Evolutionary conservation across 345 rosid genomes (phyloP).

Genomic region (Boechera divaricarpa): DNA sequence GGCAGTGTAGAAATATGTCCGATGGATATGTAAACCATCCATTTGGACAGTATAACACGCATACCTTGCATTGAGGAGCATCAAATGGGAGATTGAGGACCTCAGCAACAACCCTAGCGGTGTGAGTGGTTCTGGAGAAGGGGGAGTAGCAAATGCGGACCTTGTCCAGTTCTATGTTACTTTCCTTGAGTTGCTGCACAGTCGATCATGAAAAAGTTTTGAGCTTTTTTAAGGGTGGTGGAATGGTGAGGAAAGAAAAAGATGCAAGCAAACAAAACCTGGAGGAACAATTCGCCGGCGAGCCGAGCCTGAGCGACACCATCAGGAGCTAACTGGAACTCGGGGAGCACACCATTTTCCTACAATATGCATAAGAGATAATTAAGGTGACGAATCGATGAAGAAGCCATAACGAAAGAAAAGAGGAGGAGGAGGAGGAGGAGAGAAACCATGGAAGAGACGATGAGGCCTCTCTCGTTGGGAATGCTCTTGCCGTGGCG

Average conservation of each 20-base stretch:
- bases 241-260: neutral
- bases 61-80: constrained; percentile 79
- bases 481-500: constrained; percentile 94
- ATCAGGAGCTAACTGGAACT: constrained; percentile 71
- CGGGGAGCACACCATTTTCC: constrained; percentile 78
- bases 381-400: too few relatives aligned
- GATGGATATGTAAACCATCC: neutral
- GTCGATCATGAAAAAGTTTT: neutral
- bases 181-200: constrained; percentile 71
- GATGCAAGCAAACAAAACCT: constrained; percentile 48
- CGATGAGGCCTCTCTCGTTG: constrained; percentile 83
- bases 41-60: too few relatives aligned
- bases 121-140: constrained; percentile 85
- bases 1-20: neutral
- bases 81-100: constrained; percentile 70
- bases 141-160: constrained; percentile 94
- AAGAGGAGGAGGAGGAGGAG: neutral
- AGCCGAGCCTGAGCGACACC: constrained; percentile 76
- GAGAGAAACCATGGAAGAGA: constrained; percentile 66
- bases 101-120: constrained; percentile 74
- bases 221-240: neutral
- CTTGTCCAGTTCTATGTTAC: constrained; percentile 54
- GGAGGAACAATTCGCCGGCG: constrained; percentile 73
- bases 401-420: neutral
- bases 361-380: neutral